Conservation (phyloP, 2,329 filamentous ascomycete species). For the Blastomyces parvus region DNA sequence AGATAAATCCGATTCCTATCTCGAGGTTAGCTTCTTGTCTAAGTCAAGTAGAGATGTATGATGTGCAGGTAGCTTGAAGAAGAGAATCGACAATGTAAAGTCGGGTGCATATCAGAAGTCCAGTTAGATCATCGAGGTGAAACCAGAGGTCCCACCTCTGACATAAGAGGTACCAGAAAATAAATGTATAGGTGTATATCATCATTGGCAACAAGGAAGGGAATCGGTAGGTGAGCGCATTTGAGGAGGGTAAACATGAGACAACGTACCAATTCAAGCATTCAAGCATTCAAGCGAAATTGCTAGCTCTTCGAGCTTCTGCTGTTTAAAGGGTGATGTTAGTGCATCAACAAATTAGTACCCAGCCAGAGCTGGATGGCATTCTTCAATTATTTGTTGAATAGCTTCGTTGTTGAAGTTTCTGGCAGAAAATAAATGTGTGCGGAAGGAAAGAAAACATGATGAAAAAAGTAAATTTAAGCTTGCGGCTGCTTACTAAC, state of each 20-base stretch:
- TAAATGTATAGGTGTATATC: slow-evolving; percentile 50
- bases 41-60: not conserved
- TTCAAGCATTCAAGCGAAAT: not conserved
- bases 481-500: not conserved
- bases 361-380: not conserved
- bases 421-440: not conserved
- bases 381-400: not conserved
- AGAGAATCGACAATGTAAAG: not conserved
- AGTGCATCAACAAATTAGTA: not conserved
- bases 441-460: not conserved
- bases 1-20: not conserved
- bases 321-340: not conserved
- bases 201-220: slow-evolving; percentile 45
- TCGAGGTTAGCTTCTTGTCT: not conserved
- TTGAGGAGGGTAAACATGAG: slow-evolving; percentile 20
- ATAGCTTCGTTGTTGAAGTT: not conserved
- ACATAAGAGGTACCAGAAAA: slow-evolving; percentile 94
- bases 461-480: not conserved
- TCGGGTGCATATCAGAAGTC: slow-evolving; percentile 56
- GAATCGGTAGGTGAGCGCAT: slow-evolving; percentile 1
- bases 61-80: not conserved
- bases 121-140: slow-evolving; percentile 62
- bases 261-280: not conserved
- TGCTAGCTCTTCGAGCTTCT: not conserved
- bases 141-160: slow-evolving; percentile 44